These are phyloP conservation scores for Fusarium anguioides DNA, from an alignment of 2,329 filamentous ascomycete genomes.

Conservation along the genomic window DNA sequence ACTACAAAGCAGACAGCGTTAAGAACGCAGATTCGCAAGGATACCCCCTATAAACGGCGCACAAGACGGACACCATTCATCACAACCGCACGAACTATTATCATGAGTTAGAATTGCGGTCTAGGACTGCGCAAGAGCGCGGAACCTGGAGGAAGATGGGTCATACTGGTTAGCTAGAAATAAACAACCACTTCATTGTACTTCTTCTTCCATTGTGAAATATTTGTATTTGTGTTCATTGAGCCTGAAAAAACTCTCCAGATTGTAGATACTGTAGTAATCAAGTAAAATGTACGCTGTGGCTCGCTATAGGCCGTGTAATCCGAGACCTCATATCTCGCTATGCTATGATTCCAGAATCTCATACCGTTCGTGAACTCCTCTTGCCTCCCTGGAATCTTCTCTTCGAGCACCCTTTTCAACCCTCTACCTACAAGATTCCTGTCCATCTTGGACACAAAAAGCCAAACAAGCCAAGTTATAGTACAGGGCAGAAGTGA, in stretches of 20 bases:
- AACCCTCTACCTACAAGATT: slow-evolving; percentile 8
- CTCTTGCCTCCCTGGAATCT: background rate
- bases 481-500: slow-evolving; percentile 36
- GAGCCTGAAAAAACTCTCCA: background rate
- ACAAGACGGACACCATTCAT: slow-evolving; percentile 14
- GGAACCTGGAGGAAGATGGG: background rate
- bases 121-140: background rate
- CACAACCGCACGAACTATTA: slow-evolving; percentile 1
- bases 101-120: background rate
- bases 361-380: slow-evolving; percentile 19
- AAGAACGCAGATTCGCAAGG: slow-evolving; percentile 30
- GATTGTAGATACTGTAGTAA: background rate
- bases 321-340: slow-evolving; percentile 29
- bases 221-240: background rate
- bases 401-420: slow-evolving; percentile 17
- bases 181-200: slow-evolving; percentile 8
- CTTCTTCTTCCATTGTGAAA: background rate
- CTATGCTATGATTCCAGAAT: slow-evolving; percentile 15
- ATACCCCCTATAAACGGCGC: slow-evolving; percentile 32
- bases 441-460: slow-evolving; percentile 18
- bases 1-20: slow-evolving; percentile 12
- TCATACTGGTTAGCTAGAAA: slow-evolving; percentile 13
- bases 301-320: slow-evolving; percentile 34
- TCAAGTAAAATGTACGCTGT: slow-evolving; percentile 40
- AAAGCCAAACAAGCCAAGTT: slow-evolving; percentile 32